Evolutionary conservation across 306 rosid genomes (phyloP).

Genomic region (Sicyos edulis): DNA sequence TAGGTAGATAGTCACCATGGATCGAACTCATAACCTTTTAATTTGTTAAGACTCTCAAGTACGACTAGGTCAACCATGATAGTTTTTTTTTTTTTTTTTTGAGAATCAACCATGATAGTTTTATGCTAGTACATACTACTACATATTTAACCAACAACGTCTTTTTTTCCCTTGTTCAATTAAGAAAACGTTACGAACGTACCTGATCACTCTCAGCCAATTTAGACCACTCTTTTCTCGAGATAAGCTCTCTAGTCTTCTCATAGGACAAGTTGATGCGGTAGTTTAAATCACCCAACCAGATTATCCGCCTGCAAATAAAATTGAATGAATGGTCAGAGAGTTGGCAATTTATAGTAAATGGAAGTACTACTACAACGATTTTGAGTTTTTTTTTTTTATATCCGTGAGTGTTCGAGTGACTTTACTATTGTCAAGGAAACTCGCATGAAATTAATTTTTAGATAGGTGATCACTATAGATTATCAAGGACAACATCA

Average conservation of each 20-base stretch:
- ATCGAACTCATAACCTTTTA: too few species aligned
- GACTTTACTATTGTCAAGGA: too few species aligned
- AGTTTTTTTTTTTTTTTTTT: too few species aligned
- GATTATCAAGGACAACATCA: neutral
- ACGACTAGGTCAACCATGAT: too few species aligned
- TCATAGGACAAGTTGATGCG: constrained; percentile 70
- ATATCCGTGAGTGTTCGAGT: too few species aligned
- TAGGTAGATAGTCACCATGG: too few species aligned
- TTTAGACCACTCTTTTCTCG: constrained; percentile 60
- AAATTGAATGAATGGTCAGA: neutral
- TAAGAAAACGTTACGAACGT: constrained; percentile 4
- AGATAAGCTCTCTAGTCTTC: constrained; percentile 60
- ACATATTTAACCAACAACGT: neutral
- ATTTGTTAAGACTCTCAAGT: too few species aligned
- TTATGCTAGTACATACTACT: neutral
- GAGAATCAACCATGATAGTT: too few species aligned
- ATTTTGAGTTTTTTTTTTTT: neutral
- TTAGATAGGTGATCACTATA: too few species aligned
- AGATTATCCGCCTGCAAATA: constrained; percentile 67
- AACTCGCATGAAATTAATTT: too few species aligned
- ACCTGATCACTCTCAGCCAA: constrained; percentile 86
- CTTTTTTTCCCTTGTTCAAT: neutral
- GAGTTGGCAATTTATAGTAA: neutral
- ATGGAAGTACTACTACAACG: neutral
- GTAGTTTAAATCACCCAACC: constrained; percentile 93